These are phyloP conservation scores for Coniella vitis DNA, from an alignment of 2,329 filamentous ascomycete species.

Conservation along the genomic window DNA sequence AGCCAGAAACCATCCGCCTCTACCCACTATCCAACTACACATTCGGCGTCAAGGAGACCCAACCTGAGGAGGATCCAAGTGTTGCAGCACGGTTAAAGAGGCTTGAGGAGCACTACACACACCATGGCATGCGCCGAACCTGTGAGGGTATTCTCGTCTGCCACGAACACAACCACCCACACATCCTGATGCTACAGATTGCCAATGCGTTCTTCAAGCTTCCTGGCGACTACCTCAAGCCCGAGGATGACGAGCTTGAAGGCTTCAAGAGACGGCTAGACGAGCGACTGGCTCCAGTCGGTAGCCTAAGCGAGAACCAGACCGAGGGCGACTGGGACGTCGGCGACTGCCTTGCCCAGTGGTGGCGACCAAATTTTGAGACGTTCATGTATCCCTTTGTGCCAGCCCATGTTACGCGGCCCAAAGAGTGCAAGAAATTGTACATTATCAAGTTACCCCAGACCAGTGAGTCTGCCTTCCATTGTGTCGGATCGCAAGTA, in stretches of 20 bases:
- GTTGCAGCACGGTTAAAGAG: conserved; percentile 88
- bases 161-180: conserved; percentile 98
- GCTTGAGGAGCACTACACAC: conserved; percentile 88
- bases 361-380: conserved; percentile 99
- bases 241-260: conserved; percentile 82
- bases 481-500: neutral
- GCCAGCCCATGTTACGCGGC: conserved; percentile 88
- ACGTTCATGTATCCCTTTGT: conserved; percentile 99
- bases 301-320: conserved; percentile 75
- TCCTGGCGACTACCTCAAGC: conserved; percentile 87
- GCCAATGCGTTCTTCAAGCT: conserved; percentile 99
- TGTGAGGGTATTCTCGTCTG: conserved; percentile 96
- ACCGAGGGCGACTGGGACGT: conserved; percentile 86
- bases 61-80: conserved; percentile 95
- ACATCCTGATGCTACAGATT: conserved; percentile 98
- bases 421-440: conserved; percentile 98
- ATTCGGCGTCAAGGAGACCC: conserved; percentile 95
- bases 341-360: conserved; percentile 90
- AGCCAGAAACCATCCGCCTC: conserved; percentile 82
- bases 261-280: conserved; percentile 94
- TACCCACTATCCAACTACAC: conserved; percentile 98
- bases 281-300: conserved; percentile 88
- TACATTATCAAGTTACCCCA: conserved; percentile 94
- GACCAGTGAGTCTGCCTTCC: conserved; percentile 58
- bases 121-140: conserved; percentile 92